Evolutionary conservation across 1,284 basidiomycete species (phyloP).

Genomic region (Vanrija sp.): DNA sequence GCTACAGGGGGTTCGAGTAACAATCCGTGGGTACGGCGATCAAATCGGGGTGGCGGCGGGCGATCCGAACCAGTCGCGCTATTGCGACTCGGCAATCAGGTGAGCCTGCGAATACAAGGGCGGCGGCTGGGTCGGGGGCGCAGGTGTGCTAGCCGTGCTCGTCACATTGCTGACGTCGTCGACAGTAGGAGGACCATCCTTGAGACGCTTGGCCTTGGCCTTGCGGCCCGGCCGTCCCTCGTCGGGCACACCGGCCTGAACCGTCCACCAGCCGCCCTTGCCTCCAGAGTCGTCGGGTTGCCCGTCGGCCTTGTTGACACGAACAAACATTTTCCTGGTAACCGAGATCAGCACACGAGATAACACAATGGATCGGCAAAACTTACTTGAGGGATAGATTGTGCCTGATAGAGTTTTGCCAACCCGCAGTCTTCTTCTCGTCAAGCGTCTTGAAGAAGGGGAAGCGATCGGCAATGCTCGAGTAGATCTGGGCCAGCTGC

Average conservation of each 20-base stretch:
- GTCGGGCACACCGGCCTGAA: constrained; percentile 44
- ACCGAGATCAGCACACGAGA: neutral
- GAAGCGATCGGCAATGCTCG: constrained; percentile 44
- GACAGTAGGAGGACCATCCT: neutral
- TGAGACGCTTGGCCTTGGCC: constrained; percentile 32
- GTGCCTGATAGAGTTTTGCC: constrained; percentile 49
- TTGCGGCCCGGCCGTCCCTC: constrained; percentile 47
- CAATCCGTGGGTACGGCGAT: too few relatives aligned
- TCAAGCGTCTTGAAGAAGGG: constrained; percentile 49
- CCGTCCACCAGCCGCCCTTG: constrained; percentile 51
- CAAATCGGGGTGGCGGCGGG: too few relatives aligned
- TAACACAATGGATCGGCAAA: neutral
- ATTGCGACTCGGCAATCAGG: too few relatives aligned
- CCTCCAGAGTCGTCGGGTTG: constrained; percentile 41
- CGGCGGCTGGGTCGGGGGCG: neutral
- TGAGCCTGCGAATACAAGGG: neutral
- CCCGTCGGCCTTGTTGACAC: constrained; percentile 46
- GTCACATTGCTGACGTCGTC: neutral
- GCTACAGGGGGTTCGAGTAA: too few relatives aligned
- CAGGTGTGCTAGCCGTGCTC: constrained; percentile 1
- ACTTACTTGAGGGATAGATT: constrained; percentile 48
- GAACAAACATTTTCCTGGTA: constrained; percentile 48
- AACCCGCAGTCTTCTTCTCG: constrained; percentile 46
- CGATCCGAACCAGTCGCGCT: too few relatives aligned
- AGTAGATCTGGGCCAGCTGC: constrained; percentile 48